Percentiles rank a stretch among this genome's conserved stretches.
Conservation (phyloP, 2,329 filamentous ascomycete species). For the Trichoderma citrinoviride region DNA sequence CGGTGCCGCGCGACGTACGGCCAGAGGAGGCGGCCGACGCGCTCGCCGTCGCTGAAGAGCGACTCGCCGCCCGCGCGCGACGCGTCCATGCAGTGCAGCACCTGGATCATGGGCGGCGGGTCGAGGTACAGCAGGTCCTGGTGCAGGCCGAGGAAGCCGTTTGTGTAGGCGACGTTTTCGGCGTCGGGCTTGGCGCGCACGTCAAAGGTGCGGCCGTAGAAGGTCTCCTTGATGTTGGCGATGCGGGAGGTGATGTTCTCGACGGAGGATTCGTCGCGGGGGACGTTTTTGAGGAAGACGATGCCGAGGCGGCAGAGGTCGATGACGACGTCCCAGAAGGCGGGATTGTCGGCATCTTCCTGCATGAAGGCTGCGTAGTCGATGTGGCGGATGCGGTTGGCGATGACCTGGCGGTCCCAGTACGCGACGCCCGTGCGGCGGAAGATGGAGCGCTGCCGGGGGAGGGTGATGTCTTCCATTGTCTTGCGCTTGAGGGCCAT, state of each 20-base stretch:
- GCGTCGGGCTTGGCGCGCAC: slow-evolving; percentile 78
- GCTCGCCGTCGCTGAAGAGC: slow-evolving; percentile 75
- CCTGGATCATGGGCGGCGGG: slow-evolving; percentile 75
- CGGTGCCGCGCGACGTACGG: slow-evolving; percentile 22
- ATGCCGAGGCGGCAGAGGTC: slow-evolving; percentile 67
- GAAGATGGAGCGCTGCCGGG: slow-evolving; percentile 31
- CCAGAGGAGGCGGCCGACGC: slow-evolving; percentile 48
- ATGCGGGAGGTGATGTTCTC: slow-evolving; percentile 67
- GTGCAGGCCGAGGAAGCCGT: slow-evolving; percentile 77
- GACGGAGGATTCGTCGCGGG: slow-evolving; percentile 64
- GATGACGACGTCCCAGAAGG: slow-evolving; percentile 59
- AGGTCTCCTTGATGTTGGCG: slow-evolving; percentile 77
- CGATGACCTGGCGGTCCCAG: slow-evolving; percentile 43
- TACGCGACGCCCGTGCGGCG: slow-evolving; percentile 35
- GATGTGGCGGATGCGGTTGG: slow-evolving; percentile 53
- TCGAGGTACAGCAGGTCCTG: slow-evolving; percentile 89
- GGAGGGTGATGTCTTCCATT: slow-evolving; percentile 27
- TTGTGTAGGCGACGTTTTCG: slow-evolving; percentile 91
- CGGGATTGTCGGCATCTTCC: slow-evolving; percentile 42
- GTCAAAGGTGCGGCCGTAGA: slow-evolving; percentile 90
- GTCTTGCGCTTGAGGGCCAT: slow-evolving; percentile 29
- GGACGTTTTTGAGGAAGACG: slow-evolving; percentile 73
- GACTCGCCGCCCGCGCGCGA: slow-evolving; percentile 77
- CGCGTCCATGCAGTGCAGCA: slow-evolving; percentile 86
- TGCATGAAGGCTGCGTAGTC: slow-evolving; percentile 71